Percentiles rank a stretch among this genome's conserved stretches.
These are phyloP conservation scores for Ambrosia trifida DNA, from an alignment of 129 eudicot genomes.

Conservation along the genomic window DNA sequence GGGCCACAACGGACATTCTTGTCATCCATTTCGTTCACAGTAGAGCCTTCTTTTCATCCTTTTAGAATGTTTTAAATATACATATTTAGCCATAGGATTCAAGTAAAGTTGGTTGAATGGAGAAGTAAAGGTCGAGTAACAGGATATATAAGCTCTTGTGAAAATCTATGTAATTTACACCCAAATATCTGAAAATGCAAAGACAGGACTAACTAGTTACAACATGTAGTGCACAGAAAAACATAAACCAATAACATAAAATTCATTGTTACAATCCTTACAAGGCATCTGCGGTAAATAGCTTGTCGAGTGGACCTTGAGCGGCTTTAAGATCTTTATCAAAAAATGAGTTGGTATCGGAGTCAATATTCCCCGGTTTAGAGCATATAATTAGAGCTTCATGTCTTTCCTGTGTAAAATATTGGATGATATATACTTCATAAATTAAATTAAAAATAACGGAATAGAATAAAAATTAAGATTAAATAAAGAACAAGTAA, in stretches of 20 bases:
- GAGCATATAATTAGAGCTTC: conserved; percentile 48
- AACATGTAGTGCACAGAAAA: conserved; percentile 9
- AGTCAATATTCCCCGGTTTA: conserved; percentile 37
- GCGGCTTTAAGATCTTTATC: conserved; percentile 83
- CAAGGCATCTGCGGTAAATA: conserved; percentile 92
- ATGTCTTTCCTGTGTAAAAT: conserved; percentile 81
- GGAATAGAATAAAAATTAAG: not conserved
- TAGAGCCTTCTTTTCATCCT: conserved; percentile 59
- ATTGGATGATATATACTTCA: conserved; percentile 46
- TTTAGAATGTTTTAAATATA: conserved; percentile 12
- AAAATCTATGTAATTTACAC: conserved; percentile 88
- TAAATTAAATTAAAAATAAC: conserved; percentile 14
- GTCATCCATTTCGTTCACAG: conserved; percentile 49
- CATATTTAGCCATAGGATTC: conserved; percentile 13
- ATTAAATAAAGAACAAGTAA: not conserved
- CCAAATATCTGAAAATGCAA: conserved; percentile 69
- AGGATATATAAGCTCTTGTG: conserved; percentile 81
- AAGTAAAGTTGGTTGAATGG: not conserved
- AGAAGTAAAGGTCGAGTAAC: conserved; percentile 43
- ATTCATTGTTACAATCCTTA: conserved; percentile 29
- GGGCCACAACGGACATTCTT: conserved; percentile 62
- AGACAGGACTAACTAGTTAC: conserved; percentile 11
- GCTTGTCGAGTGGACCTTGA: conserved; percentile 76
- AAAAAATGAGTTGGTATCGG: conserved; percentile 42
- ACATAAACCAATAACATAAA: conserved; percentile 17